Evolutionary conservation across 371 early-diverging fungal genomes (phyloP).

Genomic region (Mucor lusitanicus): DNA sequence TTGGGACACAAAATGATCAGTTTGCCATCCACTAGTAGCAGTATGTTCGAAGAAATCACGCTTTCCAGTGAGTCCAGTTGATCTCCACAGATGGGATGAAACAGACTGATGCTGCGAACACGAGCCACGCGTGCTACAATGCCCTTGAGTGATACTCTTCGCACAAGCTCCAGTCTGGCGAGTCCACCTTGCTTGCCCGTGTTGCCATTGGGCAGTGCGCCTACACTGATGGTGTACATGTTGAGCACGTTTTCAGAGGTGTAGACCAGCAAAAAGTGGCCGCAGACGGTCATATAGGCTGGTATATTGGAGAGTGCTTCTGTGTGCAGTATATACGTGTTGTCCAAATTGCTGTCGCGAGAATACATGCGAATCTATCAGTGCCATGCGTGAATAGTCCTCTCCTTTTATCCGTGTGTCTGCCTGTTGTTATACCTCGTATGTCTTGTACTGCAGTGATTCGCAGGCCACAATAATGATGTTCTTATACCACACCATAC

Average conservation of each 20-base stretch:
- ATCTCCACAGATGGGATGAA: constrained; percentile 42
- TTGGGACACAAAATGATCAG: constrained; percentile 48
- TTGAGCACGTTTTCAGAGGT: constrained; percentile 70
- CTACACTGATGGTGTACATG: constrained; percentile 32
- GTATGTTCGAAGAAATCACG: constrained; percentile 43
- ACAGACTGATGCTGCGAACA: constrained; percentile 60
- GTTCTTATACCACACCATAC: constrained; percentile 79
- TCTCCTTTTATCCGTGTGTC: not conserved
- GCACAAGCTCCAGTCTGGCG: constrained; percentile 53
- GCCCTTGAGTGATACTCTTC: constrained; percentile 68
- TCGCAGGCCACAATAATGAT: constrained; percentile 71
- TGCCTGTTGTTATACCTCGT: constrained; percentile 56
- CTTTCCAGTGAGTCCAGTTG: constrained; percentile 37
- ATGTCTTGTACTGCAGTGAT: constrained; percentile 37
- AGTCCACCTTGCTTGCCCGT: not conserved
- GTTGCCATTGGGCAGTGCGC: not conserved
- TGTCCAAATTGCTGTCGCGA: constrained; percentile 78
- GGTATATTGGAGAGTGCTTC: constrained; percentile 50
- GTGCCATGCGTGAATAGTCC: not conserved
- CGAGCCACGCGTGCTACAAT: constrained; percentile 59
- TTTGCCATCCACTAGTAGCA: constrained; percentile 54
- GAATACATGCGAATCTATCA: constrained; percentile 70
- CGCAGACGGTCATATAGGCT: constrained; percentile 59
- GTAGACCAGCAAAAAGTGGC: constrained; percentile 66
- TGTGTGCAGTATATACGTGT: constrained; percentile 55